phyloP scores from a whole-genome alignment of 1,284 basidiomycete species.

The Heimioporus retisporus region DNA sequence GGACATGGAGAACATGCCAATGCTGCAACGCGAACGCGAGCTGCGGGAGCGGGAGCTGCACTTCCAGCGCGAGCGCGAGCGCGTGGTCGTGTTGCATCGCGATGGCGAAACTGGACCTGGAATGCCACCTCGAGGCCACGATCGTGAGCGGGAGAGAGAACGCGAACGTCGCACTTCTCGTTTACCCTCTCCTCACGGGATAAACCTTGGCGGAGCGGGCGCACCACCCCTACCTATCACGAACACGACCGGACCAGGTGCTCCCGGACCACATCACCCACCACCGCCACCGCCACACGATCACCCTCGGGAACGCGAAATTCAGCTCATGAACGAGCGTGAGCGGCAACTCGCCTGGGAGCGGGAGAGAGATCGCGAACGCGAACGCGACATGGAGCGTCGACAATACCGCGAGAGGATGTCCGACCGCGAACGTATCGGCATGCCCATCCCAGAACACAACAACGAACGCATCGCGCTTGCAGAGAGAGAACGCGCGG shows the following conservation, averaged over 20 bases:
- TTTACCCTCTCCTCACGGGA: slow-evolving; percentile 36
- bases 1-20: slow-evolving; percentile 32
- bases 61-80: slow-evolving; percentile 41
- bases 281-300: slow-evolving; percentile 31
- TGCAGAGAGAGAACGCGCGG: slow-evolving; percentile 33
- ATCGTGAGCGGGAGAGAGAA: slow-evolving; percentile 43
- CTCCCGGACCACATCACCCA: slow-evolving; percentile 29
- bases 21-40: slow-evolving; percentile 35
- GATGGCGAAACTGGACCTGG: slow-evolving; percentile 43
- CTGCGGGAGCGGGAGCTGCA: slow-evolving; percentile 38
- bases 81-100: slow-evolving; percentile 33
- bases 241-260: slow-evolving; percentile 30
- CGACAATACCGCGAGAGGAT: slow-evolving; percentile 41
- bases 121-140: slow-evolving; percentile 29
- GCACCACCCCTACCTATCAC: slow-evolving; percentile 18
- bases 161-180: slow-evolving; percentile 40
- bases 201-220: slow-evolving; percentile 19
- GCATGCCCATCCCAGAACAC: slow-evolving; percentile 32
- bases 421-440: slow-evolving; percentile 38
- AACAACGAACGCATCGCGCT: slow-evolving; percentile 27
- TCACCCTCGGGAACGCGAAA: slow-evolving; percentile 35
- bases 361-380: slow-evolving; percentile 39
- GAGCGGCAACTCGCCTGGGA: slow-evolving; percentile 42
- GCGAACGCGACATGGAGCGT: slow-evolving; percentile 33
- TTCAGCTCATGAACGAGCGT: slow-evolving; percentile 32